Base-by-base conservation (phyloP, 1,284 basidiomycete genomes). In the Malassezia caprae region DNA sequence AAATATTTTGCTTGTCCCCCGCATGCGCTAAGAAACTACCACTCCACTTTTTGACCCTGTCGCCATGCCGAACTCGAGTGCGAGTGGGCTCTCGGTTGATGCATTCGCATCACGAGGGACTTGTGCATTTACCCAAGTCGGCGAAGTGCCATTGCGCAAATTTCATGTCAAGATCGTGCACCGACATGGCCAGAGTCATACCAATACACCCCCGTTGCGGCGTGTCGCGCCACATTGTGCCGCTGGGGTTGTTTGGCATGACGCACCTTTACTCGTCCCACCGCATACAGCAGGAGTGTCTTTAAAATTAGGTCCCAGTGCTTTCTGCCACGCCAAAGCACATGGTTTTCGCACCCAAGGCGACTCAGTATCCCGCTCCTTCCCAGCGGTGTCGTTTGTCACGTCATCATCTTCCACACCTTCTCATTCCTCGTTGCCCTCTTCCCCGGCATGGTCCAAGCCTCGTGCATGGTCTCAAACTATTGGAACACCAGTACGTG, bases 401-500 rank as follows among this genome's bases (percentile, higher is more conserved):
- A 27, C 48, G 10, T 17, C 37, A 19, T 40, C 34, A 24, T 30
- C 8, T 5, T 7, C 41, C 50, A 21, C 27, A 19, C 39, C 44
- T 23, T 43, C 28, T 19, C 32, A 40, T 40, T 46, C 30, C 15
- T 30, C 30, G 12, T 24, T 21, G 17, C 44, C 46, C n/a, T 35
- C 46, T 23, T 48, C 46, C 10, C 37, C 46, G 6, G 47, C 53
- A 10, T 55, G 53, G 53, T 30, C 37, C 7, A 21, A 44, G 32
- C 53, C 53, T 48, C 53, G 53, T 3, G 21, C 42, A 7, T 55
- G 53, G 53, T 40, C 46, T 17, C 17, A 40, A 8, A 35, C 21
- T 21, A 35, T 28, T 6, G 30, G 17, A 8, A 41, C 44, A 3
- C 21, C 44, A 15, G 28, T 44, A 8, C 43, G 32, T 11, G 15